These are phyloP conservation scores for Kandelia obovata DNA, from an alignment of 345 rosid species.

Conservation along the genomic window DNA sequence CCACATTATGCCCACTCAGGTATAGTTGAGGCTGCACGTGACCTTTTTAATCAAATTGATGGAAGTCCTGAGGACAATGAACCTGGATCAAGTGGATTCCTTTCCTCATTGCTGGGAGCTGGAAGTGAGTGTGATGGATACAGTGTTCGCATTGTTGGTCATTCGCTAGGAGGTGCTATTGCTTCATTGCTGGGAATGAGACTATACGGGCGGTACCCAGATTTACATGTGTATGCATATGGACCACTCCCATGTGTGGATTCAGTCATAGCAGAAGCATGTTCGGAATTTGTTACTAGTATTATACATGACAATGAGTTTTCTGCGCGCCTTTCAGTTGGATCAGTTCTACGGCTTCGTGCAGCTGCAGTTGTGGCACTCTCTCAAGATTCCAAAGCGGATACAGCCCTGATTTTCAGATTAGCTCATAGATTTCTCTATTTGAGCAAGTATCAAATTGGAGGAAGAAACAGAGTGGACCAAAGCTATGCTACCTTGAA, in stretches of 20 bases:
- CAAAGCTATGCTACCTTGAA: slow-evolving; percentile 24
- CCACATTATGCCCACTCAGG: slow-evolving; percentile 85
- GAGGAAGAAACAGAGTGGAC: slow-evolving; percentile 25
- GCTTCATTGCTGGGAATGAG: slow-evolving; percentile 78
- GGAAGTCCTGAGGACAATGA: slow-evolving; percentile 46
- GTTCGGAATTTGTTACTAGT: slow-evolving; percentile 82
- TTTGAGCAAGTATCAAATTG: slow-evolving; percentile 35
- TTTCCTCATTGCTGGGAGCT: slow-evolving; percentile 72
- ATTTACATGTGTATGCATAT: slow-evolving; percentile 66
- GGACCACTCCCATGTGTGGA: slow-evolving; percentile 92
- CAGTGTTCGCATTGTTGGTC: slow-evolving; percentile 67
- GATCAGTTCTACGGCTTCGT: slow-evolving; percentile 79
- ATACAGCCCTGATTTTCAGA: slow-evolving; percentile 55
- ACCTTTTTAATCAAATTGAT: slow-evolving; percentile 76
- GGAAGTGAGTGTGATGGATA: slow-evolving; percentile 95
- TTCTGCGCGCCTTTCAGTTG: slow-evolving; percentile 86
- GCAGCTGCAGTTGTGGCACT: slow-evolving; percentile 74
- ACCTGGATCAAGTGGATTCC: slow-evolving; percentile 46
- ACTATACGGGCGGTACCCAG: slow-evolving; percentile 54
- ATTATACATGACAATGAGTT: slow-evolving; percentile 77
- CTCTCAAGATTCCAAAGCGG: slow-evolving; percentile 61
- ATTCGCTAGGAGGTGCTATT: slow-evolving; percentile 92
- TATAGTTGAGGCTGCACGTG: slow-evolving; percentile 78
- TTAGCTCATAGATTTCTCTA: slow-evolving; percentile 67
- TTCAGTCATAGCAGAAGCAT: slow-evolving; percentile 65